Conservation (phyloP, 768 basidiomycete genomes). For the Melanogaster broomeanus region DNA sequence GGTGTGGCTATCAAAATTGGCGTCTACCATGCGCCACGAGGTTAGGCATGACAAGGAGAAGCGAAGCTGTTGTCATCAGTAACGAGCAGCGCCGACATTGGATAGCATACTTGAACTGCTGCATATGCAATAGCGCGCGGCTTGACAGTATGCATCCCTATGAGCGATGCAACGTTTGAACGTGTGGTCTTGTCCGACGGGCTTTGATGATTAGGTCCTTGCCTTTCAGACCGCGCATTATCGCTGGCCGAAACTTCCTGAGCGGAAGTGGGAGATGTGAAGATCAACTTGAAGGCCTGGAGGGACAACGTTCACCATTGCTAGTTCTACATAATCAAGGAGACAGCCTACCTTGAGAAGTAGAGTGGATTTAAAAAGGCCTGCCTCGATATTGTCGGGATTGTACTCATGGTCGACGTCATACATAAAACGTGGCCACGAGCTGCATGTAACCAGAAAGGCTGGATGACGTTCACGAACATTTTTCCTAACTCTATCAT, state of each 20-base stretch:
- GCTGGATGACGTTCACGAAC: constrained; percentile 1
- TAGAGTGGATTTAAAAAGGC: constrained; percentile 2
- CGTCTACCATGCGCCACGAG: neutral
- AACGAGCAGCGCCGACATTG: no score
- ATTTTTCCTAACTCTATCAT: neutral
- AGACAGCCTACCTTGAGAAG: constrained; percentile 4
- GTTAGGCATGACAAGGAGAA: neutral
- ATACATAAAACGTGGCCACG: constrained; percentile 11
- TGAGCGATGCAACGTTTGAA: constrained; percentile 4
- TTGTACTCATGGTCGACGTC: neutral
- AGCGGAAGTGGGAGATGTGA: constrained; percentile 20
- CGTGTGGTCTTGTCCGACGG: neutral
- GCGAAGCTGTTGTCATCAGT: neutral
- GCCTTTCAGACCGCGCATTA: neutral
- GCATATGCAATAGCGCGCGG: constrained; percentile 25
- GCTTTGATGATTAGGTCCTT: constrained; percentile 1
- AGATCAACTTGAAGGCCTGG: constrained; percentile 19
- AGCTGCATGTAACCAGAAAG: constrained; percentile 1
- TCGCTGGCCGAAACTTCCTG: neutral
- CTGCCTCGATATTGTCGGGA: neutral
- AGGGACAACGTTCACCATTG: neutral
- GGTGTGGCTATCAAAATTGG: neutral
- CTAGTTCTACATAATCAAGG: neutral
- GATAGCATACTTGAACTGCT: constrained; percentile 20
- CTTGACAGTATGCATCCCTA: constrained; percentile 12